Evolutionary conservation across 139 green algal species (phyloP).

Genomic region (Chlorella sp.): DNA sequence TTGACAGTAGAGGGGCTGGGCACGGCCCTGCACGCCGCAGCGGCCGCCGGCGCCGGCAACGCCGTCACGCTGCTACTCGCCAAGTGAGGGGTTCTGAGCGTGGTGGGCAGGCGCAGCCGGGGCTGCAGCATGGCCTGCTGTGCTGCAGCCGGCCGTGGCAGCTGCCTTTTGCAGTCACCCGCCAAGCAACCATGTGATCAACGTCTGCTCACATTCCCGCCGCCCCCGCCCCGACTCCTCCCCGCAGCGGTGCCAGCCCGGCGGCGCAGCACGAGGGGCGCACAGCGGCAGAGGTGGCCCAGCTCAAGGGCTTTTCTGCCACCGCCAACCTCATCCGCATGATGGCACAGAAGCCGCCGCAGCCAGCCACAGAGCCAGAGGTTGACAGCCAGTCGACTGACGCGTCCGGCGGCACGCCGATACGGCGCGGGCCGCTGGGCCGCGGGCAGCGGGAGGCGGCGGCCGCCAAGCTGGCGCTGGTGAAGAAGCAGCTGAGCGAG

Average conservation of each 20-base stretch:
- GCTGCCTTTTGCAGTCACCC: too few relatives aligned
- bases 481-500: background rate
- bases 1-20: background rate
- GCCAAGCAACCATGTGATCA: too few relatives aligned
- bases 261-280: background rate
- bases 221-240: background rate
- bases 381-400: too few relatives aligned
- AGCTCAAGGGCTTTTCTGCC: conserved; percentile 8
- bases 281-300: conserved; percentile 13
- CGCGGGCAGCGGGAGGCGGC: background rate
- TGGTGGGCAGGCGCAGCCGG: too few relatives aligned
- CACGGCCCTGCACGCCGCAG: conserved; percentile 18
- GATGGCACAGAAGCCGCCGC: background rate
- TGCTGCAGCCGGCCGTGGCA: too few relatives aligned
- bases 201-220: background rate
- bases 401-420: too few relatives aligned
- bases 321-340: conserved; percentile 9
- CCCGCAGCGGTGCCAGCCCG: conserved; percentile 11
- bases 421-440: background rate
- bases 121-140: too few relatives aligned
- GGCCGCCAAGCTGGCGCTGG: background rate
- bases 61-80: conserved; percentile 15
- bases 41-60: background rate
- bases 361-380: too few relatives aligned
- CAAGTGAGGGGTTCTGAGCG: conserved; percentile 10